Conservation (phyloP, 139 green algal genomes). For the Chlorella sp. region DNA sequence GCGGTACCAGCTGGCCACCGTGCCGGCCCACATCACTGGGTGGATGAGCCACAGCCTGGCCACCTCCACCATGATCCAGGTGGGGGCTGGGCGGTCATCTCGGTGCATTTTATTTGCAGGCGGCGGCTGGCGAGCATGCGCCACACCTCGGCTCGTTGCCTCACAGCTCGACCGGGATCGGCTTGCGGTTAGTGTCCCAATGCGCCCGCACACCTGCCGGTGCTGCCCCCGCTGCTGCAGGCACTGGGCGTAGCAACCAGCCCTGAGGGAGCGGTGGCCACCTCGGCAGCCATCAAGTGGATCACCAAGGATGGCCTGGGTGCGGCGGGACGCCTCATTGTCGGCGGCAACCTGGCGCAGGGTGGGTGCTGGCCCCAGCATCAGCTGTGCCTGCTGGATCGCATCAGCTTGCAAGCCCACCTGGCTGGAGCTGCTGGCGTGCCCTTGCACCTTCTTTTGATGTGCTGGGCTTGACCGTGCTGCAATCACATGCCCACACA, state of each 20-base stretch:
- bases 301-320: conserved; percentile 84
- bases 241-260: conserved; percentile 71
- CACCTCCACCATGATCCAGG: conserved; percentile 77
- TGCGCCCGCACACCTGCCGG: background rate
- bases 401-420: no score
- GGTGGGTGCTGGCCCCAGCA: background rate
- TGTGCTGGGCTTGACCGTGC: no score
- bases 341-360: conserved; percentile 42
- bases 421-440: no score
- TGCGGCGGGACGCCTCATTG: conserved; percentile 70
- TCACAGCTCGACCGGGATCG: background rate
- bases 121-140: background rate
- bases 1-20: conserved; percentile 79
- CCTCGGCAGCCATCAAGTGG: conserved; percentile 80
- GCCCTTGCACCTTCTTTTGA: no score
- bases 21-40: conserved; percentile 73
- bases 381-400: no score
- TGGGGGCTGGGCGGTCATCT: background rate
- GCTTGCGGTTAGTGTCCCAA: background rate
- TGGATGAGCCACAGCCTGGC: conserved; percentile 63
- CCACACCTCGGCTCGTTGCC: background rate
- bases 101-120: background rate
- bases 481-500: no score
- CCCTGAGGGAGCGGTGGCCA: conserved; percentile 41
- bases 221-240: conserved; percentile 31